A percentile compares a stretch with the other conserved stretches of the same genome.
Evolutionary conservation across 495 filamentous ascomycete genomes (phyloP).

Genomic region (Trichoderma erinaceum): DNA sequence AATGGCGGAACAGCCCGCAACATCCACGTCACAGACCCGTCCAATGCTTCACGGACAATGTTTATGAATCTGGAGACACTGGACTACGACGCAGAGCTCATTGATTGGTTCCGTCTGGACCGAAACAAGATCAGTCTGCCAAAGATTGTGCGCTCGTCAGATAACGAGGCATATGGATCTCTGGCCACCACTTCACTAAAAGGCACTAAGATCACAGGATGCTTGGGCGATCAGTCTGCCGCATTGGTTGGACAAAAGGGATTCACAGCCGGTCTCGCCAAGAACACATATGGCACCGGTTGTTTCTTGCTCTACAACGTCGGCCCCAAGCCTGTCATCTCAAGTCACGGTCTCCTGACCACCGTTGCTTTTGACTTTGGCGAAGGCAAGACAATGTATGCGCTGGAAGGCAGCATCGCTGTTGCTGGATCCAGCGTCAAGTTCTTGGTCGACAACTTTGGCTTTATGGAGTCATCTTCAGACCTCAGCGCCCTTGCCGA

Average conservation of each 20-base stretch:
- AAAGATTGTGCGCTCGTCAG: constrained; percentile 67
- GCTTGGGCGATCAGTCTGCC: constrained; percentile 72
- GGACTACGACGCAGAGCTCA: constrained; percentile 63
- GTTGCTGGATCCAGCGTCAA: constrained; percentile 73
- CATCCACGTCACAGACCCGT: constrained; percentile 64
- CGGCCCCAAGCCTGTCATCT: constrained; percentile 70
- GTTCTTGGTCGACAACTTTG: constrained; percentile 72
- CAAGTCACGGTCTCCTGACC: constrained; percentile 65
- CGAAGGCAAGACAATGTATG: constrained; percentile 63
- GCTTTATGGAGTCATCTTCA: constrained; percentile 61
- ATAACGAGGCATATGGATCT: constrained; percentile 56
- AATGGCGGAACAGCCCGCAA: constrained; percentile 59
- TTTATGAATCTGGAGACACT: constrained; percentile 73
- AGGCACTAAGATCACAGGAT: constrained; percentile 35
- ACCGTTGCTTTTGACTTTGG: constrained; percentile 71
- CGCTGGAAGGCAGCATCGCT: constrained; percentile 70
- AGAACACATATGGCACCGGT: constrained; percentile 80
- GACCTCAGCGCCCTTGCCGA: constrained; percentile 68
- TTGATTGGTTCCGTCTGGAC: constrained; percentile 67
- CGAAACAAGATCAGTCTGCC: constrained; percentile 55
- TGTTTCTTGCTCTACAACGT: constrained; percentile 82
- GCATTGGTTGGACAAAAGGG: constrained; percentile 73
- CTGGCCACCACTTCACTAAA: constrained; percentile 54
- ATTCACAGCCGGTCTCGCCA: constrained; percentile 65
- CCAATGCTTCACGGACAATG: constrained; percentile 77